These are phyloP conservation scores for Pelargonium fulgidum DNA, from an alignment of 441 rosid genomes.

Conservation along the genomic window DNA sequence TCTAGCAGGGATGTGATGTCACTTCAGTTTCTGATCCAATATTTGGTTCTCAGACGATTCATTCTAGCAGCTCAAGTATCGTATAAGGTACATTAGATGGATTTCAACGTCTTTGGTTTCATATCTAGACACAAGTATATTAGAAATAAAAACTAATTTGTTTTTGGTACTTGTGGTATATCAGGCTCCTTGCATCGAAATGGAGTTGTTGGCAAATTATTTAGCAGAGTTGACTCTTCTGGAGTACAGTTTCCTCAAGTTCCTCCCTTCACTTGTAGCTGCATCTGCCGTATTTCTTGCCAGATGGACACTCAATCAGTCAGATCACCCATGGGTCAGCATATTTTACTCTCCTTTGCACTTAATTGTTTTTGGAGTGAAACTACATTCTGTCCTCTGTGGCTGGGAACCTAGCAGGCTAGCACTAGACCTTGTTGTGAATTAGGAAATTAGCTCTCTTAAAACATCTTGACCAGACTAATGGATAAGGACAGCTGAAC, in stretches of 20 bases:
- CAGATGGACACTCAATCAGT: slow-evolving; percentile 61
- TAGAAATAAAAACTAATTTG: background rate
- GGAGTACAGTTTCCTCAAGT: slow-evolving; percentile 44
- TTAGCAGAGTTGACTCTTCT: slow-evolving; percentile 52
- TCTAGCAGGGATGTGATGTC: background rate
- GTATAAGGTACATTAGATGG: slow-evolving; percentile 31
- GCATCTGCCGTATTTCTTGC: slow-evolving; percentile 72
- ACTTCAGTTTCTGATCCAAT: background rate
- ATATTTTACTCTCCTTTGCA: slow-evolving; percentile 11
- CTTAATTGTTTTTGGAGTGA: too few relatives aligned
- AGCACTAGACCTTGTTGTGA: too few relatives aligned
- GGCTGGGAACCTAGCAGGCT: too few relatives aligned
- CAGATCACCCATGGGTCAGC: slow-evolving; percentile 56
- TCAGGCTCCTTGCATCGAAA: slow-evolving; percentile 48
- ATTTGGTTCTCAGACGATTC: slow-evolving; percentile 45
- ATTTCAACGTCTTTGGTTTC: background rate
- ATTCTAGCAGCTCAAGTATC: slow-evolving; percentile 63
- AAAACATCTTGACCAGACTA: too few relatives aligned
- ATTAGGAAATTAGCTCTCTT: too few relatives aligned
- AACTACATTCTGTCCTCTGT: too few relatives aligned
- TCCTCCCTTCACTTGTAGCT: slow-evolving; percentile 54
- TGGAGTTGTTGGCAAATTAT: slow-evolving; percentile 54
- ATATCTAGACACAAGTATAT: too few relatives aligned
- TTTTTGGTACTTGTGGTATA: slow-evolving; percentile 13
- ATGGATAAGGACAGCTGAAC: too few relatives aligned